Conservation (phyloP, 805 yeast genomes). For the Jamesozyma piceae region DNA sequence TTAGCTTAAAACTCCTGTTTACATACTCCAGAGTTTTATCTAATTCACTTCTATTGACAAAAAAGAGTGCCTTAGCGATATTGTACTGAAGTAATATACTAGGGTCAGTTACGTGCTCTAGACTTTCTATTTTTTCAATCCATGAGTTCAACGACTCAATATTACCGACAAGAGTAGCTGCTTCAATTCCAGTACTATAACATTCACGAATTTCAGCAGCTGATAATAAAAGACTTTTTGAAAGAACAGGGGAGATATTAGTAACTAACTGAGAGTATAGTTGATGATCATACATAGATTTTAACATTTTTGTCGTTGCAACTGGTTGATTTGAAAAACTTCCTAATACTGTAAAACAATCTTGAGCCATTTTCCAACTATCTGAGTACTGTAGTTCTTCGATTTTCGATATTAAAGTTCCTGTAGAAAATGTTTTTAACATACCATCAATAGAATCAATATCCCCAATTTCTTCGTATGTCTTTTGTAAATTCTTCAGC, state of each 20-base stretch:
- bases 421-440: conserved; percentile 59
- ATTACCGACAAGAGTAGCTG: conserved; percentile 61
- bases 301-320: conserved; percentile 47
- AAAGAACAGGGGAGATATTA: conserved; percentile 40
- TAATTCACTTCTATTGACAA: conserved; percentile 32
- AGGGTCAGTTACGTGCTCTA: conserved; percentile 38
- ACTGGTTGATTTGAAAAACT: conserved; percentile 30
- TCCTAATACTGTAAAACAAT: conserved; percentile 65
- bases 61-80: conserved; percentile 52
- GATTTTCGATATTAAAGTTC: conserved; percentile 64
- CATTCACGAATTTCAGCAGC: conserved; percentile 37
- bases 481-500: conserved; percentile 49
- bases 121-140: conserved; percentile 44
- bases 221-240: conserved; percentile 25
- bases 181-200: conserved; percentile 61
- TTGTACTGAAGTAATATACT: conserved; percentile 49
- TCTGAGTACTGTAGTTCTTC: conserved; percentile 75
- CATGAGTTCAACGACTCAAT: conserved; percentile 44
- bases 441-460: conserved; percentile 85
- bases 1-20: conserved; percentile 42
- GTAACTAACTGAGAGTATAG: conserved; percentile 57
- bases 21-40: conserved; percentile 34
- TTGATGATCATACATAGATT: conserved; percentile 68
- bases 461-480: conserved; percentile 83
- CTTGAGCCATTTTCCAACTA: conserved; percentile 80